Base-by-base conservation (phyloP, 345 rosid genomes). In the Bruguiera parviflora region DNA sequence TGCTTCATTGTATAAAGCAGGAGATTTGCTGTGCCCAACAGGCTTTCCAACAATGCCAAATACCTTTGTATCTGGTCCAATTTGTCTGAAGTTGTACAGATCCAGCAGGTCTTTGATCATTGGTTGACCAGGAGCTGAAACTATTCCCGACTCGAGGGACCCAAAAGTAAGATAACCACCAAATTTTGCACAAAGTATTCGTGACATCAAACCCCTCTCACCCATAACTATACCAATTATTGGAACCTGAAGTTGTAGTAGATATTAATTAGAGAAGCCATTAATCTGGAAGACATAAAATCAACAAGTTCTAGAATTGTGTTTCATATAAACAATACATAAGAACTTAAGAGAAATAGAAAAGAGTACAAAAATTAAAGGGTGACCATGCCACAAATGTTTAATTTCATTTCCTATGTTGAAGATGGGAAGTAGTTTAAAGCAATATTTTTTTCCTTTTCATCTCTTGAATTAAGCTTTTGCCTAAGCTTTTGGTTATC, bases 121-220 rank as follows among this genome's bases (percentile, higher is more conserved):
- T 46, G 98, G 98, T 80, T 94, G 97, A 71, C 98, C 96, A 71
- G 96, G 97, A 43, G 98, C 96, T 27, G 98, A 91, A 74, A 89
- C 85, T 71, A 82, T 68, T 64, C 96, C 96, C 9, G 86, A 77
- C 75, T 94, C 96, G 46, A 94, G 88, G 53, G 93, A 86, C 7
- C 95, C 97, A 78, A 94, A 94, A 65, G 97, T 89, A 73, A 94
- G 91, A 81, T 75, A 91, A 18, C 97, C 97, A 75, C 98, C 96
- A 66, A 84, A 94, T 80, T 94, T 91, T 52, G 96, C 88, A 73
- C 95, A 91, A 64, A 94, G 89, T 71, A 94, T 79, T 72, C 98
- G 85, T 58, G 97, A 94, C 66, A 94, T 91, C 69, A 94, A 73
- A 52, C 98, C 97, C 74, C 89, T 88, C 55, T 94, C 97, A 3